Evolutionary conservation across 2,329 filamentous ascomycete genomes (phyloP).

Genomic region (Alternaria infectoria): DNA sequence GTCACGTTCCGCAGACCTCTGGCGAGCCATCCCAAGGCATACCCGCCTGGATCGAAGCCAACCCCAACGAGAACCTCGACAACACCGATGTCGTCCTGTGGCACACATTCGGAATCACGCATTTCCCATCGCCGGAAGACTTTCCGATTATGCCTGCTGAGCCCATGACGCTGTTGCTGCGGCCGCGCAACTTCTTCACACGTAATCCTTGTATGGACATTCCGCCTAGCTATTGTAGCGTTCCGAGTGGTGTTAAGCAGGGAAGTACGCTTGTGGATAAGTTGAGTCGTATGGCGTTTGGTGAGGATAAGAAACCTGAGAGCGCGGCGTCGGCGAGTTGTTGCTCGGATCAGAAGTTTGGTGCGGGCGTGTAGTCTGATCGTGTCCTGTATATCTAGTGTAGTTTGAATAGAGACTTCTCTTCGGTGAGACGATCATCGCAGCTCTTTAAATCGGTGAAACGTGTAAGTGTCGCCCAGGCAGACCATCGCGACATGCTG

Average conservation of each 20-base stretch:
- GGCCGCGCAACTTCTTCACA: conserved; percentile 82
- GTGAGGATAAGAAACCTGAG: conserved; percentile 35
- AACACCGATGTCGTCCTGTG: conserved; percentile 89
- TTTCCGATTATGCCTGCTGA: conserved; percentile 87
- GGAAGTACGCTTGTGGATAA: conserved; percentile 57
- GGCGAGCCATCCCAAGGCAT: conserved; percentile 77
- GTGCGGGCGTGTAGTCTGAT: conserved; percentile 27
- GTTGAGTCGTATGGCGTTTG: conserved; percentile 58
- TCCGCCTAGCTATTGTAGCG: conserved; percentile 74
- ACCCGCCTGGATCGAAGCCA: conserved; percentile 74
- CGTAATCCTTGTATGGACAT: conserved; percentile 82
- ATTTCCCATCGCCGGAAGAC: conserved; percentile 89
- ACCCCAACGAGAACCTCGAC: conserved; percentile 71
- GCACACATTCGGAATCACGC: conserved; percentile 91
- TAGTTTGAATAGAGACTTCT: background rate
- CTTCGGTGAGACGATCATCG: background rate
- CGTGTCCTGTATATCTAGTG: background rate
- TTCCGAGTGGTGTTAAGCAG: conserved; percentile 71
- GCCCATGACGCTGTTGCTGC: conserved; percentile 79
- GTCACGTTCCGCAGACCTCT: conserved; percentile 86
- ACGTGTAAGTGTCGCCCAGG: background rate
- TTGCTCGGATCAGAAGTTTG: conserved; percentile 28
- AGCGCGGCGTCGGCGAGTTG: conserved; percentile 14
- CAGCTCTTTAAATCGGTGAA: background rate
- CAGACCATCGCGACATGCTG: background rate